Conservation (phyloP, 2,329 filamentous ascomycete species). For the Ambrosiella cleistominuta region DNA sequence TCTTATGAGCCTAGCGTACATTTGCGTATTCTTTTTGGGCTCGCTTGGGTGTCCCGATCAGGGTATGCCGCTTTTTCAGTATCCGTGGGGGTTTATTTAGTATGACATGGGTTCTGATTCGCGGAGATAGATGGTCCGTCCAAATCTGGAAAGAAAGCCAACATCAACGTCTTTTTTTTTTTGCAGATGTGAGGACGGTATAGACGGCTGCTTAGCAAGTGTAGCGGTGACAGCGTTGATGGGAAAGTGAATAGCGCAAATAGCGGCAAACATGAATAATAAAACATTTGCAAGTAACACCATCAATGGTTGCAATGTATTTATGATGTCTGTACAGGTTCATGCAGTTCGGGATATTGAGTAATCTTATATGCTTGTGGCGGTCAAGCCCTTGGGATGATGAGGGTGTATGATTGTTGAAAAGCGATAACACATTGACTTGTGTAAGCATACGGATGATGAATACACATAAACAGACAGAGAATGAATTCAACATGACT, state of each 20-base stretch:
- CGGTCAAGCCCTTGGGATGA: background rate
- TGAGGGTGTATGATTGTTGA: too few species aligned
- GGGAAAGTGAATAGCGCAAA: background rate
- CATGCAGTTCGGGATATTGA: too few species aligned
- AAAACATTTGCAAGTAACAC: background rate
- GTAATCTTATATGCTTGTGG: background rate
- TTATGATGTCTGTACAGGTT: background rate
- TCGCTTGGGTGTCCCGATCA: too few species aligned
- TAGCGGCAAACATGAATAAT: background rate
- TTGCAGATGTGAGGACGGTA: too few species aligned
- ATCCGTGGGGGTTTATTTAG: background rate
- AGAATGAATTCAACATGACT: too few species aligned
- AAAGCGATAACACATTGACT: too few species aligned
- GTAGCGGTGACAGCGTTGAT: background rate
- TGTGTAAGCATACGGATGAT: too few species aligned
- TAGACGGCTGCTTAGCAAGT: too few species aligned
- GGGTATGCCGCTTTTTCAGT: background rate
- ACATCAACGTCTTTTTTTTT: too few species aligned
- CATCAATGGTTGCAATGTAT: background rate
- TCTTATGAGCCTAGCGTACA: too few species aligned
- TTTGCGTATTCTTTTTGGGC: too few species aligned
- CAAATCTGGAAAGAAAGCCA: background rate
- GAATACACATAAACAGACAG: too few species aligned
- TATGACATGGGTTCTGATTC: background rate
- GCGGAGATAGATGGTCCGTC: background rate